A percentile compares a stretch with the other conserved stretches of the same genome.
phyloP scores from a whole-genome alignment of 179 eudicot species.

The Monotropa hypopitys region DNA sequence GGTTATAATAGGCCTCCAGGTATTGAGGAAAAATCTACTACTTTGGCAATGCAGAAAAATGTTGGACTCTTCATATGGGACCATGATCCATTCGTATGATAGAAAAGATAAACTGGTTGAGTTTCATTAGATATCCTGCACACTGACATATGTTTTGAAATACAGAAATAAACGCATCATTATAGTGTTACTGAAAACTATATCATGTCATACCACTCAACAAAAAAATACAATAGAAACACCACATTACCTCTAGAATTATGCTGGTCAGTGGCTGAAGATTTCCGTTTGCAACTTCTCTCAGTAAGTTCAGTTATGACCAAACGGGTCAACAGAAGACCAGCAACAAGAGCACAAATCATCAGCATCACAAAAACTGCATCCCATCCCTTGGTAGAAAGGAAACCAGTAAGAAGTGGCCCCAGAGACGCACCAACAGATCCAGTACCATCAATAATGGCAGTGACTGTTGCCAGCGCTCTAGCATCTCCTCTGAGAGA shows the following conservation, averaged over 20 bases:
- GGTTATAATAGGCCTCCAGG: not conserved
- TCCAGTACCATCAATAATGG: slow-evolving; percentile 95
- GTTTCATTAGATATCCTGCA: not conserved
- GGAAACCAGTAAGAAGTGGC: slow-evolving; percentile 81
- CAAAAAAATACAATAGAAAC: not conserved
- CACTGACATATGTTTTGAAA: too few relatives aligned
- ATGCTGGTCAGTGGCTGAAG: slow-evolving; percentile 13
- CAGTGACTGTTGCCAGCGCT: slow-evolving; percentile 93
- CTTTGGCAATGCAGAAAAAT: not conserved
- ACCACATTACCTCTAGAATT: slow-evolving; percentile 34
- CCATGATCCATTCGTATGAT: not conserved
- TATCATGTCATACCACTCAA: too few relatives aligned
- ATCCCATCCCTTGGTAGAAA: slow-evolving; percentile 80
- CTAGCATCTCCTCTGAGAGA: slow-evolving; percentile 80
- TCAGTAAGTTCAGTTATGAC: slow-evolving; percentile 50
- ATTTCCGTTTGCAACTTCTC: slow-evolving; percentile 16
- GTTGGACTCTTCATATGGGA: not conserved
- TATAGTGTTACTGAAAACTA: too few relatives aligned
- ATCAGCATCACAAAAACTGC: slow-evolving; percentile 66
- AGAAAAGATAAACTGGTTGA: not conserved
- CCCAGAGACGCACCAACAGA: slow-evolving; percentile 92
- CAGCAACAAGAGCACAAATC: slow-evolving; percentile 66
- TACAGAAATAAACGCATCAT: too few relatives aligned
- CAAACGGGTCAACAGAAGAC: slow-evolving; percentile 60
- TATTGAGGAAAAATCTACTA: not conserved